Evolutionary conservation across 257 asterid species (phyloP), one percentile per base, ranked within the genome.

Genomic region (Plantago ovata): DNA sequence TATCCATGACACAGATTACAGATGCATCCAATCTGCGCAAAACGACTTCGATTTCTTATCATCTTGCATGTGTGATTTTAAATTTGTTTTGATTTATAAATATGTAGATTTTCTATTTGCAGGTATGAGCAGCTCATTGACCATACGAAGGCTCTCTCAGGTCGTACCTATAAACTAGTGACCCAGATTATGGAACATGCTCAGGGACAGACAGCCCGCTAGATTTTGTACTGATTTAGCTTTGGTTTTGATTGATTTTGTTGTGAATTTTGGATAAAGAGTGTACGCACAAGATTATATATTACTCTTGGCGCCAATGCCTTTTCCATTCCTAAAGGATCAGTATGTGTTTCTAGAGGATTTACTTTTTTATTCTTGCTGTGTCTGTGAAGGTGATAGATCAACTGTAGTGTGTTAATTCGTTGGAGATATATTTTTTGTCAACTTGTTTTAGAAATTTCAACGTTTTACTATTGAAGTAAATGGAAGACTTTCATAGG

Each of bases 111-210:
- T 66, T 28, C 36, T 28, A 43, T 44, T 36, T 24, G 19, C 91
- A 92, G 98, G 74, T 88, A 93, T 13, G 97, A 93, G 79, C 98
- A 88, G 75, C 95, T 93, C 51, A 86, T 93, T 18, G 98, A 93
- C 66, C 98, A 93, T 63, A 86, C 95, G n/a, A 93, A 93, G 52
- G 84, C 74, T 20, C 90, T 93, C 13, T 93, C 95, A 11, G 86
- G 88, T 3, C 95, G 95, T 38, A 93, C 98, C 13, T 79, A 75
- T 63, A 93, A 92, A 61, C 65, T 88, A 64, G 95, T 82, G 7
- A 70, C 71, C 64, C 95, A 86, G 77, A 85, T 92, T 62, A 70
- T 92, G 68, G 98, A 88, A 53, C 86, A 88, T 10, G 77, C 94
- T 2, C 96, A 82, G 67, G 41, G 82, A 1, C 98, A 82, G 81